Conservation (phyloP, 768 basidiomycete species). For the Leucogyrophana mollusca region DNA sequence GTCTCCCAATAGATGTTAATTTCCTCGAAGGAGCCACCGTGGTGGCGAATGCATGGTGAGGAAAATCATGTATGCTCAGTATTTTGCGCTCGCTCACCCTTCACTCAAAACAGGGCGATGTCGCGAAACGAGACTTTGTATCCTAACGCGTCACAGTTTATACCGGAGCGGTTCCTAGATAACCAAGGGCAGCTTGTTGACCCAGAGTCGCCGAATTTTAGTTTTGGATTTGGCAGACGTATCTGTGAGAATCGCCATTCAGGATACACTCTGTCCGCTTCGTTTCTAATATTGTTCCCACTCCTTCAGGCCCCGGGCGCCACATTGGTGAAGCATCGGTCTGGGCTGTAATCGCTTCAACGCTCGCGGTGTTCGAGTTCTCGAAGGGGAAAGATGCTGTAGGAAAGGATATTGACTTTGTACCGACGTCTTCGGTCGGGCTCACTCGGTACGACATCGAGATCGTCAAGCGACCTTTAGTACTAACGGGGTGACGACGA, state of each 20-base stretch:
- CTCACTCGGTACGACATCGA: not conserved
- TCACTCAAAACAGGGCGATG: not conserved
- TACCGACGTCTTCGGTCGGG: conserved; percentile 12
- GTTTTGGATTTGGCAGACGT: conserved; percentile 44
- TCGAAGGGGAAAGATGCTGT: conserved; percentile 11
- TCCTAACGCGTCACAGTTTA: not conserved
- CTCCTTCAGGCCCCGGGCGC: conserved; percentile 22
- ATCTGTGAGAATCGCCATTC: conserved; percentile 12
- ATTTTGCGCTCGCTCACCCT: not conserved
- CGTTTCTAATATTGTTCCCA: conserved; percentile 18
- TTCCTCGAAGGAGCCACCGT: not conserved
- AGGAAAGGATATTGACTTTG: conserved; percentile 6
- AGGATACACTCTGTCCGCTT: no score
- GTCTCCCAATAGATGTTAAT: not conserved
- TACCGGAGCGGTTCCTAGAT: conserved; percentile 12
- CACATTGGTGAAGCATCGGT: conserved; percentile 39
- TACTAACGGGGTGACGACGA: no score
- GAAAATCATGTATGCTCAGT: not conserved
- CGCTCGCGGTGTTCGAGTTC: conserved; percentile 17
- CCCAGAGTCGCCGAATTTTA: conserved; percentile 5
- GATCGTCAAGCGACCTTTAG: no score
- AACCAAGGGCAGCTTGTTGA: conserved; percentile 7
- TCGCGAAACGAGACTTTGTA: not conserved
- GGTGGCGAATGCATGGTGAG: not conserved
- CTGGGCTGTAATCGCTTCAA: conserved; percentile 22